Conservation (phyloP, 371 early-diverging fungal species). For the Mucor racemosus region DNA sequence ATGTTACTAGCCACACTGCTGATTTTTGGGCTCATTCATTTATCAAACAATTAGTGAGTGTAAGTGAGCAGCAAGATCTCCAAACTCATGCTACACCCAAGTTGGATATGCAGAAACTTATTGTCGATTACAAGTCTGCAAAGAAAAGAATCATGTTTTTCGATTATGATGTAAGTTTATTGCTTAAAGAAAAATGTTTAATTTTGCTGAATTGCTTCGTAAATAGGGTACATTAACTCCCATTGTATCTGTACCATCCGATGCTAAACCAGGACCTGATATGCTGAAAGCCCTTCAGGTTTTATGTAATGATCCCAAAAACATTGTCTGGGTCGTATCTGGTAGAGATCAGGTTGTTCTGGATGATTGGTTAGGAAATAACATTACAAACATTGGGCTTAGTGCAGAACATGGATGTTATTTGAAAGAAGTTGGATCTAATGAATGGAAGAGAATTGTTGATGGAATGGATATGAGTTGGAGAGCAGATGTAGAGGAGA, state of each 20-base stretch:
- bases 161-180: conserved; percentile 70
- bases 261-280: conserved; percentile 69
- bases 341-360: conserved; percentile 89
- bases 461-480: conserved; percentile 86
- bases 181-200: background rate
- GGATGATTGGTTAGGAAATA: conserved; percentile 85
- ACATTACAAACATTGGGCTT: conserved; percentile 73
- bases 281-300: conserved; percentile 66
- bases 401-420: conserved; percentile 96
- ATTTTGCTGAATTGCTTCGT: background rate
- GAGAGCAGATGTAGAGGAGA: conserved; percentile 88
- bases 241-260: conserved; percentile 74
- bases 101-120: conserved; percentile 53
- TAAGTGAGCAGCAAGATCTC: conserved; percentile 25
- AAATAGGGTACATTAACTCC: conserved; percentile 77
- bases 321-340: conserved; percentile 89
- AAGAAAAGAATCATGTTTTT: conserved; percentile 78
- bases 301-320: conserved; percentile 76
- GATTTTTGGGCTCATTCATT: conserved; percentile 90
- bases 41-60: conserved; percentile 56
- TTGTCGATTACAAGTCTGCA: conserved; percentile 50
- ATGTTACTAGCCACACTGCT: conserved; percentile 88
- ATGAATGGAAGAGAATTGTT: conserved; percentile 81
- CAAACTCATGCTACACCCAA: conserved; percentile 70
- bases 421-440: conserved; percentile 75